Evolutionary conservation across 768 basidiomycete genomes (phyloP).

Genomic region (Amanita exitialis): DNA sequence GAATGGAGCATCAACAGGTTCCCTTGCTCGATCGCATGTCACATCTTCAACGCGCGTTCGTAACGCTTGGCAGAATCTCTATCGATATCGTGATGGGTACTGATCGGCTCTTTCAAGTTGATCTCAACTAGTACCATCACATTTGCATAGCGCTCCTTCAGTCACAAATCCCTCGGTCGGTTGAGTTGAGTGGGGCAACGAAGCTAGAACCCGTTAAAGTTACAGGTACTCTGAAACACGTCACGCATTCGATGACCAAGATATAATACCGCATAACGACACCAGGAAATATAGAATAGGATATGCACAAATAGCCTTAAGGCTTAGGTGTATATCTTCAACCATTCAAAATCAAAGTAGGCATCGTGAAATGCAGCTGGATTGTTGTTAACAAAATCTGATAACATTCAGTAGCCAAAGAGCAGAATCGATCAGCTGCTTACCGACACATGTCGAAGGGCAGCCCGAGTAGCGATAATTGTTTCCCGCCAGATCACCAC

Average conservation of each 20-base stretch:
- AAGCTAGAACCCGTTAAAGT: too few species aligned
- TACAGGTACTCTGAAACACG: too few species aligned
- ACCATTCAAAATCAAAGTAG: conserved; percentile 59
- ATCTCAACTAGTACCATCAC: too few species aligned
- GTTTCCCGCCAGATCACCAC: conserved; percentile 50
- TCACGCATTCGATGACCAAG: too few species aligned
- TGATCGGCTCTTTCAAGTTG: conserved; percentile 93
- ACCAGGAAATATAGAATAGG: neutral
- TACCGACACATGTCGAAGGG: conserved; percentile 42
- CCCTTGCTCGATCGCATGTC: conserved; percentile 49
- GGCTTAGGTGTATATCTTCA: conserved; percentile 28
- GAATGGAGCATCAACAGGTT: conserved; percentile 77
- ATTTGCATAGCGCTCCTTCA: too few species aligned
- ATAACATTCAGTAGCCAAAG: neutral
- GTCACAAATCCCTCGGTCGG: too few species aligned
- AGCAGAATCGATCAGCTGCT: conserved; percentile 10
- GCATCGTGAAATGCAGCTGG: conserved; percentile 58
- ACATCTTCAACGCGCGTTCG: conserved; percentile 91
- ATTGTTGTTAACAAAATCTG: conserved; percentile 58
- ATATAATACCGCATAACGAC: too few species aligned
- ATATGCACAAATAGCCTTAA: neutral
- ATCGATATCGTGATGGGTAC: conserved; percentile 99
- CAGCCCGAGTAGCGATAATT: conserved; percentile 39
- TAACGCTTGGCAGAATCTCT: conserved; percentile 96
- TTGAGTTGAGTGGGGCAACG: too few species aligned